Evolutionary conservation across 2,329 filamentous ascomycete species (phyloP), one percentile per base, ranked within the genome.

Genomic region (Ceratocystis variospora): DNA sequence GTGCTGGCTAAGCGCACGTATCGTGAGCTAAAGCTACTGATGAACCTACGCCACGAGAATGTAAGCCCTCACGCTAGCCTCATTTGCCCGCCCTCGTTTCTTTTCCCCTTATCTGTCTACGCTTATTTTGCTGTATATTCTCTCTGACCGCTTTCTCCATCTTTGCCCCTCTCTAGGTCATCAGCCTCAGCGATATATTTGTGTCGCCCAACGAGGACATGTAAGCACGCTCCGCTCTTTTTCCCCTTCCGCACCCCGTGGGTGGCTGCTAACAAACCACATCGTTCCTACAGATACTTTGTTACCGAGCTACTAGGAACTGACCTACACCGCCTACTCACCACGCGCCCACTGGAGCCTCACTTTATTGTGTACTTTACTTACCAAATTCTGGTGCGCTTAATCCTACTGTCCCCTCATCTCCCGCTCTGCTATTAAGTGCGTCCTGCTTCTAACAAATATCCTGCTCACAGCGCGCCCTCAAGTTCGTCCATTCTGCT

Each of bases 341-440:
- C 93, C 63, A 97, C 94, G 61, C 83, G 94, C 75, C 94, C 94
- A 28, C 85, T 99, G 64, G 94, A 99, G 82, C 97, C 96, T 80
- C 94, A 99, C 77, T 99, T 99, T 77, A 97, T 99, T 73, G 94
- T 99, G 79, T 99, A 99, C 79, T 99, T 99, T 76, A 84, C 99
- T 68, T 99, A 99, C 78, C 94, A 99, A 78, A 99, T 99, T 73
- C 84, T 97, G 81, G 93, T 96, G 79, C 73, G 87, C 70, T 41
- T 44, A 64, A 53, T 22, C 22, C 15, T 15, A 10, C 37, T 5
- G 37, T 41, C 37, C 10, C 12, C 37, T 41, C 37, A 12, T 48
- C 7, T 41, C 10, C 33, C 28, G 4, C 12, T n/a, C 5, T 3
- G 48, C 50, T 19, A 22, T n/a, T 28, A 7, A n/a, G 17, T 53